Evolutionary conservation across 805 yeast genomes (phyloP).

Genomic region (Suhomyces vadensis): DNA sequence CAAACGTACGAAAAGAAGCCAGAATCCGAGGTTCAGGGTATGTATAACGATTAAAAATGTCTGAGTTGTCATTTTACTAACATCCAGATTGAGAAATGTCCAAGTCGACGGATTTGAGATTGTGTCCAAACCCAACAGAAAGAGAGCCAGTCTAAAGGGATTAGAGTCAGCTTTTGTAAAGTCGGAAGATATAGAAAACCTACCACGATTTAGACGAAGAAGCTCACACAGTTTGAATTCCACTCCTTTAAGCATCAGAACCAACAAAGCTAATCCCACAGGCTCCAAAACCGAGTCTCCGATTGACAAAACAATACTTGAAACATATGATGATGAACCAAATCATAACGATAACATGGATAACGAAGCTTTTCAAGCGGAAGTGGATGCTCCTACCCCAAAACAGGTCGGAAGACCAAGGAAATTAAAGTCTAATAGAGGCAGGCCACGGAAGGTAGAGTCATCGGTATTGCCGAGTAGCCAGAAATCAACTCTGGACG

Average conservation of each 20-base stretch:
- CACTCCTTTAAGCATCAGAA: neutral
- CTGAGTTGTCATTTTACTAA: conserved; percentile 17
- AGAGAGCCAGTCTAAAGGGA: conserved; percentile 13
- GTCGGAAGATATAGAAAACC: conserved; percentile 18
- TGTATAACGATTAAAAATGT: conserved; percentile 21
- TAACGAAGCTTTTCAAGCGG: neutral
- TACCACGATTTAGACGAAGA: conserved; percentile 19
- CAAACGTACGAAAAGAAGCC: conserved; percentile 26
- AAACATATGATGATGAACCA: neutral
- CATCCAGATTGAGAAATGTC: conserved; percentile 19
- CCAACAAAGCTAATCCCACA: neutral
- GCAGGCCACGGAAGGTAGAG: conserved; percentile 2
- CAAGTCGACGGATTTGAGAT: conserved; percentile 20
- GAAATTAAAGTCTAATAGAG: conserved; percentile 6
- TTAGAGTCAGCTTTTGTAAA: conserved; percentile 29
- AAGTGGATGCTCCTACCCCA: conserved; percentile 3
- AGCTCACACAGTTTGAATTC: neutral
- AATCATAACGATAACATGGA: neutral
- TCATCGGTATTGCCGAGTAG: no score
- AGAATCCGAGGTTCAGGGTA: conserved; percentile 46
- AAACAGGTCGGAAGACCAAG: conserved; percentile 6
- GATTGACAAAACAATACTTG: neutral
- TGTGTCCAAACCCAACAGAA: conserved; percentile 5
- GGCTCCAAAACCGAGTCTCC: neutral
- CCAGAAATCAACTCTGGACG: no score